phyloP scores from a whole-genome alignment of 306 rosid genomes.

The Begonia loranthoides region DNA sequence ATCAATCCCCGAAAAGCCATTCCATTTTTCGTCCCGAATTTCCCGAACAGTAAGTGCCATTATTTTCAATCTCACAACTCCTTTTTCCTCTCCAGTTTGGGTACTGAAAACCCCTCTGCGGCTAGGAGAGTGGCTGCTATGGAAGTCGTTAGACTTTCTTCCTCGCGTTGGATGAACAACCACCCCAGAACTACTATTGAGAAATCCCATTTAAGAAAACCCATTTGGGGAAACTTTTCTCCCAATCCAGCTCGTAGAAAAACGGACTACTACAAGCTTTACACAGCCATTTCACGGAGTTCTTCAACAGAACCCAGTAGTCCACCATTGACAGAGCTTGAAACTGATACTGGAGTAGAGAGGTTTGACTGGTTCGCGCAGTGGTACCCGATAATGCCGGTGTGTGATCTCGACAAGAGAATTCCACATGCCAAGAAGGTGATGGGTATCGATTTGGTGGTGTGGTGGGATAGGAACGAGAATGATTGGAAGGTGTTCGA shows the following conservation, averaged over 20 bases:
- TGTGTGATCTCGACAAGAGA: slow-evolving; percentile 75
- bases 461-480: slow-evolving; percentile 94
- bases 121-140: neutral
- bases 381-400: slow-evolving; percentile 87
- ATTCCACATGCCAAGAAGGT: slow-evolving; percentile 67
- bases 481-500: slow-evolving; percentile 74
- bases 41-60: neutral
- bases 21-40: neutral
- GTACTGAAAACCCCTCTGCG: too few species aligned
- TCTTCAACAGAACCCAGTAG: slow-evolving; percentile 27
- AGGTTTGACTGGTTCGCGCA: slow-evolving; percentile 75
- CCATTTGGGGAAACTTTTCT: neutral
- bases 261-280: neutral
- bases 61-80: too few species aligned
- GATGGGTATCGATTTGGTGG: slow-evolving; percentile 76
- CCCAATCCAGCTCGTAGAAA: neutral
- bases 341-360: slow-evolving; percentile 4
- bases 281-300: slow-evolving; percentile 25
- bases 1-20: too few species aligned
- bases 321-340: slow-evolving; percentile 14
- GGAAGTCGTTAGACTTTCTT: neutral
- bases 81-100: too few species aligned
- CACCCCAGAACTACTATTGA: neutral
- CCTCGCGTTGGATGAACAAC: neutral
- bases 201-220: neutral